phyloP scores from a whole-genome alignment of 2,329 filamentous ascomycete species.

The Xenoacremonium recifei region DNA sequence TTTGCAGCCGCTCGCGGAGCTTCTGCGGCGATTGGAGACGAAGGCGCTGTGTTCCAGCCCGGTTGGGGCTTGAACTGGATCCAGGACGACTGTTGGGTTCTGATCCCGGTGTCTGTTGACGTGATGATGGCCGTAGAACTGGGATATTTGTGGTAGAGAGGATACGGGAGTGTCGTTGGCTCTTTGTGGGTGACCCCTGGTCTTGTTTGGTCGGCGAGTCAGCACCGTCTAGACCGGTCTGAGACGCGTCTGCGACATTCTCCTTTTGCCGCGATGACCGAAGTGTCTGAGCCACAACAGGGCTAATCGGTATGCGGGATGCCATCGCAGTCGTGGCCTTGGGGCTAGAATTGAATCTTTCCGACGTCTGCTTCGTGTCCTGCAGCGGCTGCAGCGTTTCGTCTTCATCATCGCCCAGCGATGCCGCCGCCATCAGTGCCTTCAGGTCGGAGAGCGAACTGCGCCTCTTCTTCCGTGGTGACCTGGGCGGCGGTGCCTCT shows the following conservation, averaged over 20 bases:
- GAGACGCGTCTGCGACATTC: conserved; percentile 26
- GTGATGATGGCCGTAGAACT: conserved; percentile 42
- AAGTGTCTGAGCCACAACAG: conserved; percentile 36
- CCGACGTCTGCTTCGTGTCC: conserved; percentile 52
- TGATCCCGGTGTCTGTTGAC: conserved; percentile 22
- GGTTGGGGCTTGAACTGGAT: conserved; percentile 30
- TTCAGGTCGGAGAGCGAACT: conserved; percentile 90
- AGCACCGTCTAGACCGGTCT: conserved; percentile 12
- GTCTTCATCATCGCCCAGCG: conserved; percentile 36
- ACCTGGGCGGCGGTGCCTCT: conserved; percentile 36
- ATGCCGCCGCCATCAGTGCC: conserved; percentile 62
- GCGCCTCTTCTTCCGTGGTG: conserved; percentile 74
- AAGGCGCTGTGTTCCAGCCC: conserved; percentile 48
- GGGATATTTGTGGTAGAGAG: conserved; percentile 56
- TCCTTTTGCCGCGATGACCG: conserved; percentile 49
- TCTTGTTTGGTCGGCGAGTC: conserved; percentile 16
- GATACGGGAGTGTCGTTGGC: conserved; percentile 44
- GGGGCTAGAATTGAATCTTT: conserved; percentile 58
- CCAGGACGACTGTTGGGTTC: conserved; percentile 22
- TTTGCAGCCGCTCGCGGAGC: conserved; percentile 79
- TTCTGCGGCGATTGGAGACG: conserved; percentile 72
- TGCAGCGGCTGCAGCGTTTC: conserved; percentile 45
- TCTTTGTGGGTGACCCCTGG: conserved; percentile 24
- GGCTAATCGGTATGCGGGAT: conserved; percentile 54
- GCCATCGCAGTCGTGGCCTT: conserved; percentile 42